Conservation (phyloP, 495 filamentous ascomycete genomes). For the Glarea lozoyensis region DNA sequence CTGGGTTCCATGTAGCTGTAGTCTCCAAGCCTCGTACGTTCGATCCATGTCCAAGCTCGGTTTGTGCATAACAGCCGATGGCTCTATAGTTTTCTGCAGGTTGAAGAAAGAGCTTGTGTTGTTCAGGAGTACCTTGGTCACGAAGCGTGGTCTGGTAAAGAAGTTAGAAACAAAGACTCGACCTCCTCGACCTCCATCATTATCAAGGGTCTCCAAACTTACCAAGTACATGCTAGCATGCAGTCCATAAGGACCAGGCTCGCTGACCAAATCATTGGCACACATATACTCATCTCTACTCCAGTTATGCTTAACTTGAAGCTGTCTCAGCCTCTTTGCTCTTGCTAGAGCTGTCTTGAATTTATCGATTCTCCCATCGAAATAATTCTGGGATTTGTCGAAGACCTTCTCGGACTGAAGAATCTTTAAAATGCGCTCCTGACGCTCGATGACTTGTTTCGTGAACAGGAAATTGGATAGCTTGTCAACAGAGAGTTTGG, state of each 20-base stretch:
- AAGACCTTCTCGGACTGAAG: conserved; percentile 54
- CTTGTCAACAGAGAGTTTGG: conserved; percentile 38
- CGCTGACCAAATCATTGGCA: conserved; percentile 54
- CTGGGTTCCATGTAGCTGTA: conserved; percentile 58
- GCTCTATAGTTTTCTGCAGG: conserved; percentile 54
- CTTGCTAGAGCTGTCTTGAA: conserved; percentile 53
- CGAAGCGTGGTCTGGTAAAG: conserved; percentile 45
- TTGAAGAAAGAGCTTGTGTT: conserved; percentile 58
- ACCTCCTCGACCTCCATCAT: conserved; percentile 19
- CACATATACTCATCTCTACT: conserved; percentile 46
- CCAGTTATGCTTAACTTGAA: conserved; percentile 55
- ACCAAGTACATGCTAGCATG: conserved; percentile 59
- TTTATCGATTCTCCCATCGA: conserved; percentile 51
- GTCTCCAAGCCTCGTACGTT: conserved; percentile 70
- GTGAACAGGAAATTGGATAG: conserved; percentile 55
- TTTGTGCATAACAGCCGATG: conserved; percentile 72
- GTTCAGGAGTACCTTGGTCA: conserved; percentile 61
- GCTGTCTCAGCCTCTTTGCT: conserved; percentile 55
- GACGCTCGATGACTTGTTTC: conserved; percentile 43
- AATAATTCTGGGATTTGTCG: conserved; percentile 62
- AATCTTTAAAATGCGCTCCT: conserved; percentile 42
- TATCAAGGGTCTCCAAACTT: conserved; percentile 1
- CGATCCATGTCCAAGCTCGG: conserved; percentile 65
- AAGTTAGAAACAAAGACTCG: conserved; percentile 20
- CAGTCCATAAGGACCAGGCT: conserved; percentile 58